Evolutionary conservation across 306 rosid genomes (phyloP), one percentile per base, ranked within the genome.

Genomic region (Cajanus cajan): DNA sequence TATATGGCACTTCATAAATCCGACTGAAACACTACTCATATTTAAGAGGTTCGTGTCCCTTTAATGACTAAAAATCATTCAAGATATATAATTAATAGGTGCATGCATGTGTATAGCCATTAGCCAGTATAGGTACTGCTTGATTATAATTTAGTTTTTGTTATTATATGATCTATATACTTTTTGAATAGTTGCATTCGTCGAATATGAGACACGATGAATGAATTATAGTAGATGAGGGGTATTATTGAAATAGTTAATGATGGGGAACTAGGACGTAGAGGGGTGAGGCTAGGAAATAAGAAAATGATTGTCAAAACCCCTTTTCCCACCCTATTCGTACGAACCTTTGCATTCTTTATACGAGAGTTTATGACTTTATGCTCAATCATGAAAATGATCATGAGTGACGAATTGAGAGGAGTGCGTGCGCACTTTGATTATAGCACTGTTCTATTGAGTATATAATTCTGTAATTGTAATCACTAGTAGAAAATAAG

Each of bases 301-400:
- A 58, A 58, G 52, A 59, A 74, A 74, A 74, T 40, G 44, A 58
- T 57, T 58, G 68, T 11, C 25, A 74, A 24, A 14, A 24, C 78
- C 19, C 15, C 16, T 57, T 57, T 57, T 36, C 16, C 40, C 12
- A 61, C 41, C 21, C 24, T 34, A 33, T 50, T 21, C 48, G 25
- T 54, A 37, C 21, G 24, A 73, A 10, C 9, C 10, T 54, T 14
- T 54, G 37, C 52, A 9, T 36, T 39, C 25, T 54, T 73, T 73
- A 37, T 51, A 19, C 47, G 9, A 39, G 31, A 54, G 22, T 52
- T 21, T 24, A 54, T 54, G 31, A 54, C 15, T 52, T 21, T 24
- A 54, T 54, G 66, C 52, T 37, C 78, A 54, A 71, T 71, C 48
- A 71, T 71, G 22, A 34, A 51, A 19, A 51, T 34, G n/a, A 22